Evolutionary conservation across 2,329 filamentous ascomycete species (phyloP).

Genomic region (Colletotrichum graminicola): DNA sequence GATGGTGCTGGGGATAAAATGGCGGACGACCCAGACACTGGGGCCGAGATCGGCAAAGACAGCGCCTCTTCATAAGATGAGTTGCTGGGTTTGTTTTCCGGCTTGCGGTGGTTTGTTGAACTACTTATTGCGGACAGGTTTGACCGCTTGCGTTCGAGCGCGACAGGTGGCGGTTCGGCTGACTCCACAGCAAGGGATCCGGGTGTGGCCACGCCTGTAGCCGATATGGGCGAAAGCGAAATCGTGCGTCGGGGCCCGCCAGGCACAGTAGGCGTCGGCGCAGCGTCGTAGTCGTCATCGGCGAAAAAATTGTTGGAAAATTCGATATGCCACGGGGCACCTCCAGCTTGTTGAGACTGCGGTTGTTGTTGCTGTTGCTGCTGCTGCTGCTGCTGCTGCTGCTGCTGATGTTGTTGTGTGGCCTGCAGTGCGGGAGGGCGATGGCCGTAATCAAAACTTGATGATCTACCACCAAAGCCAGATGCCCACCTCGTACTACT

Average conservation of each 20-base stretch:
- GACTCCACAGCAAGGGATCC: conserved; percentile 23
- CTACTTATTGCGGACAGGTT: conserved; percentile 34
- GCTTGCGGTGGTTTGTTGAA: conserved; percentile 27
- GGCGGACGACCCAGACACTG: conserved; percentile 47
- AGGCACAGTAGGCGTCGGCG: conserved; percentile 87
- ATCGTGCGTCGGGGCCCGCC: conserved; percentile 74
- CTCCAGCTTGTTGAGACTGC: conserved; percentile 42
- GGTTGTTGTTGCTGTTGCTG: no score
- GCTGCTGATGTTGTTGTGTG: conserved; percentile 28
- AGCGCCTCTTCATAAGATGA: conserved; percentile 14
- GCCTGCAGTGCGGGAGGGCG: conserved; percentile 49
- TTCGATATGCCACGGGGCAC: conserved; percentile 59
- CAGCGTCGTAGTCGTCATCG: conserved; percentile 76
- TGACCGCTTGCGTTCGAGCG: conserved; percentile 34
- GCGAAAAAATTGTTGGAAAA: conserved; percentile 62
- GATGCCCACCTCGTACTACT: conserved; percentile 71
- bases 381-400: neutral
- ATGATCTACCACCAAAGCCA: conserved; percentile 68
- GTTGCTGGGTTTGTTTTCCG: conserved; percentile 20
- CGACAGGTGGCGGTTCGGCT: conserved; percentile 22
- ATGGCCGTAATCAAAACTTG: conserved; percentile 80
- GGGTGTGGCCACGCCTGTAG: conserved; percentile 41
- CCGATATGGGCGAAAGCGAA: conserved; percentile 22
- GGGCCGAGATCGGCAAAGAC: conserved; percentile 2
- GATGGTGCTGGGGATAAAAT: conserved; percentile 51